A percentile compares a stretch with the other conserved stretches of the same genome.
These are phyloP conservation scores for Auxenochlorella pyrenoidosa DNA, from an alignment of 139 green algal species.

Conservation along the genomic window DNA sequence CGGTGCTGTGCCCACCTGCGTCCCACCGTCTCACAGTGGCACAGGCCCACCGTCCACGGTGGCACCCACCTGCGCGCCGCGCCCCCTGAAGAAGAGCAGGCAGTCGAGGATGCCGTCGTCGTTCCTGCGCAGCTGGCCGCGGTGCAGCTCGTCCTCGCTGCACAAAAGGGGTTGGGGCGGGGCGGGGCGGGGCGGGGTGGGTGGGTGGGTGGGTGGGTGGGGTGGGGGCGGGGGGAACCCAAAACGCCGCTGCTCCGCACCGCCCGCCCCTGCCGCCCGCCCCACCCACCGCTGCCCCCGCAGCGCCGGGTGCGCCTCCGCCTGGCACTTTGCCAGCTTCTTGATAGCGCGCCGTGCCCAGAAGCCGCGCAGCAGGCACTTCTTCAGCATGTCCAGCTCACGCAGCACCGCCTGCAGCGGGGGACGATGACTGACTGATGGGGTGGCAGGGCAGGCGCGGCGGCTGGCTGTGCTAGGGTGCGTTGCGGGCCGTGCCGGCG, in stretches of 20 bases:
- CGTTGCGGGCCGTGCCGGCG: too few relatives aligned
- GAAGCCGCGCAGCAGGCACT: conserved; percentile 2
- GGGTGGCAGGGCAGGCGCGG: too few relatives aligned
- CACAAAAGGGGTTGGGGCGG: not conserved
- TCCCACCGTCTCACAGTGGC: too few relatives aligned
- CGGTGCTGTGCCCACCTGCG: too few relatives aligned
- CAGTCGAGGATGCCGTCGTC: conserved; percentile 40
- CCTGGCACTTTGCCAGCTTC: not conserved
- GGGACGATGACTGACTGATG: too few relatives aligned
- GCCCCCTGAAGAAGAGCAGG: conserved; percentile 5
- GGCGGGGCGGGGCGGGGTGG: not conserved
- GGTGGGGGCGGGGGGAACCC: not conserved
- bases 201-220: not conserved
- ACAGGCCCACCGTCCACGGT: too few relatives aligned
- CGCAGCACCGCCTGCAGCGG: conserved; percentile 15
- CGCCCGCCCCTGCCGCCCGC: not conserved
- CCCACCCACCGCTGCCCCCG: conserved; percentile 27
- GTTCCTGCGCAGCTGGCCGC: not conserved
- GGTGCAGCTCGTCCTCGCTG: conserved; percentile 34
- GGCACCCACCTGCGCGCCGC: conserved; percentile 25
- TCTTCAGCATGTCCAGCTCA: conserved; percentile 32
- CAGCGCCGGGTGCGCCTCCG: conserved; percentile 2
- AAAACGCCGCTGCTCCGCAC: not conserved
- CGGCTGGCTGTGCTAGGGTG: too few relatives aligned
- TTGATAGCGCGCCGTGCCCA: not conserved